Conservation (phyloP, 2,329 filamentous ascomycete species). For the Westerdykella sp. region DNA sequence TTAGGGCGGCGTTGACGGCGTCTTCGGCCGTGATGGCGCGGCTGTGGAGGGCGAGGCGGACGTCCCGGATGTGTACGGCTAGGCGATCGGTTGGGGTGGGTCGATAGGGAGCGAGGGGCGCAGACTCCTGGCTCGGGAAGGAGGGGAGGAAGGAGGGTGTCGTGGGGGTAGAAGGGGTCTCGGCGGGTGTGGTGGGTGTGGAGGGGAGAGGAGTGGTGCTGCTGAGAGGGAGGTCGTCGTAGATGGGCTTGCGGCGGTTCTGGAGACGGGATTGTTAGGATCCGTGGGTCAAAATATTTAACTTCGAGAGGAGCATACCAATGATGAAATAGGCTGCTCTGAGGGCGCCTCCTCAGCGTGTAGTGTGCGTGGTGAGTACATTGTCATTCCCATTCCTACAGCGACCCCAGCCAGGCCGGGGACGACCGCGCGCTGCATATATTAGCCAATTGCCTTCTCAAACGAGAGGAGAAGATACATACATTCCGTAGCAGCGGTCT, state of each 20-base stretch:
- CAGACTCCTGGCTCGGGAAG: slow-evolving; percentile 8
- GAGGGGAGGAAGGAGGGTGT: slow-evolving; percentile 3
- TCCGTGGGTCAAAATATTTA: not conserved
- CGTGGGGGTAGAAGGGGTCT: slow-evolving; percentile 15
- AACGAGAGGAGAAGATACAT: slow-evolving; percentile 13
- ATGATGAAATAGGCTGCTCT: not conserved
- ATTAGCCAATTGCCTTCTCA: slow-evolving; percentile 13
- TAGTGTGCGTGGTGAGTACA: slow-evolving; percentile 32
- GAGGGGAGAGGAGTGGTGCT: slow-evolving; percentile 33
- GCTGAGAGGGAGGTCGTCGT: slow-evolving; percentile 55
- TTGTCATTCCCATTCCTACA: slow-evolving; percentile 30
- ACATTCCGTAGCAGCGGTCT: slow-evolving; percentile 50
- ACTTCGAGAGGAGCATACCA: not conserved
- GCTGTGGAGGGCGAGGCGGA: slow-evolving; percentile 72
- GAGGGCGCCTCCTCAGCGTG: not conserved
- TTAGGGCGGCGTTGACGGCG: slow-evolving; percentile 74
- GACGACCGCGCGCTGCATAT: slow-evolving; percentile 44
- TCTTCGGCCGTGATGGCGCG: slow-evolving; percentile 72
- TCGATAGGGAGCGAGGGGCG: slow-evolving; percentile 29
- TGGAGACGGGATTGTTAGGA: not conserved
- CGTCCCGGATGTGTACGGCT: slow-evolving; percentile 71
- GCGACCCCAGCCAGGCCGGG: slow-evolving; percentile 41
- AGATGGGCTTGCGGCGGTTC: slow-evolving; percentile 58
- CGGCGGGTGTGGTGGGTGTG: slow-evolving; percentile 28
- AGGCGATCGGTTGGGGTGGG: slow-evolving; percentile 87